These are phyloP conservation scores for Candida glaebosa DNA, from an alignment of 805 yeast genomes.

Conservation along the genomic window DNA sequence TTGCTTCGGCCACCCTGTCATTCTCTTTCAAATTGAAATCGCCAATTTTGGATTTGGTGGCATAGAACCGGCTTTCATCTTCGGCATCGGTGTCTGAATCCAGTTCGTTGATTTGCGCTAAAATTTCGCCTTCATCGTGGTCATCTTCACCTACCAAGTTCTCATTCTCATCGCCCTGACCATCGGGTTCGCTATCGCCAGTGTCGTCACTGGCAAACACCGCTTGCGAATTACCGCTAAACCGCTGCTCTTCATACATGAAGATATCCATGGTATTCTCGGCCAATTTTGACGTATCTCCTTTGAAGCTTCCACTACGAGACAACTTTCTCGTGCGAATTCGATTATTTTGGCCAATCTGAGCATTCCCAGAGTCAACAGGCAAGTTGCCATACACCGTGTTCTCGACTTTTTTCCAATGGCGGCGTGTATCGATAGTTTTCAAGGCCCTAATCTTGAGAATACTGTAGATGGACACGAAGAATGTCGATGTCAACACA, in stretches of 20 bases:
- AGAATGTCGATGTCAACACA: slow-evolving; percentile 32
- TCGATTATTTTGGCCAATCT: slow-evolving; percentile 28
- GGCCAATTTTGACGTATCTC: slow-evolving; percentile 38
- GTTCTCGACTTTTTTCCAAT: slow-evolving; percentile 31
- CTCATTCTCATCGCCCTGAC: slow-evolving; percentile 3
- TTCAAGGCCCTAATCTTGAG: slow-evolving; percentile 29
- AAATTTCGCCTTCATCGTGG: slow-evolving; percentile 14
- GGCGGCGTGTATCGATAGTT: slow-evolving; percentile 21
- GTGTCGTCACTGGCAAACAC: slow-evolving; percentile 10
- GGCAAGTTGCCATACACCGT: slow-evolving; percentile 30
- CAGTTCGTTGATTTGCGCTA: slow-evolving; percentile 9
- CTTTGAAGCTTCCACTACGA: slow-evolving; percentile 33
- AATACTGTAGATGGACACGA: slow-evolving; percentile 38
- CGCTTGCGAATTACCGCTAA: slow-evolving; percentile 13
- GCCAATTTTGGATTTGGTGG: neutral
- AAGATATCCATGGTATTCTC: slow-evolving; percentile 34
- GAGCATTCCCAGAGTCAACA: slow-evolving; percentile 28
- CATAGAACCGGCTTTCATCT: neutral
- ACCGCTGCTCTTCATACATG: slow-evolving; percentile 33
- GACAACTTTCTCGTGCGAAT: slow-evolving; percentile 21
- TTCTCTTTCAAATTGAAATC: slow-evolving; percentile 21
- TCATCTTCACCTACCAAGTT: slow-evolving; percentile 7
- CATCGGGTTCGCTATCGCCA: slow-evolving; percentile 7
- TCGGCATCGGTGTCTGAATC: slow-evolving; percentile 11
- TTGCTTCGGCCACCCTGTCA: slow-evolving; percentile 17